Evolutionary conservation across 345 rosid genomes (phyloP).

Genomic region (Diplotaxis tenuifolia): DNA sequence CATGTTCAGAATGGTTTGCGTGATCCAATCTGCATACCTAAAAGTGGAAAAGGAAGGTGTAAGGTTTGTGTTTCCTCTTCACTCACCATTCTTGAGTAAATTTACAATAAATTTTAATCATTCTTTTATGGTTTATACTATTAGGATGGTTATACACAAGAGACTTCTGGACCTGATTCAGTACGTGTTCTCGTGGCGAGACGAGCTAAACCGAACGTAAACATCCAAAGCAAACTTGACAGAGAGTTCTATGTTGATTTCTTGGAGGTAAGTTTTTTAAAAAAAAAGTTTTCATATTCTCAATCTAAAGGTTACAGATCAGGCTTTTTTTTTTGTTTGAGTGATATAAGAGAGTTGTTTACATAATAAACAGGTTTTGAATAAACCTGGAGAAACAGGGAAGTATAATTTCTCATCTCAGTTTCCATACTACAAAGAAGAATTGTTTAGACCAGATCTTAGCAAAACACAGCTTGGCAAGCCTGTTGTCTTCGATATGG

Average conservation of each 20-base stretch:
- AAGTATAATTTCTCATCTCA: constrained; percentile 69
- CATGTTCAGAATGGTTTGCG: constrained; percentile 72
- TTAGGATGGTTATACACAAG: constrained; percentile 84
- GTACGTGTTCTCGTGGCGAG: constrained; percentile 80
- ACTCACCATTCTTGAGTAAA: neutral
- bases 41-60: constrained; percentile 73
- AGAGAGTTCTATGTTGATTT: constrained; percentile 71
- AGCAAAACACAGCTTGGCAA: constrained; percentile 53
- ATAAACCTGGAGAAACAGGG: constrained; percentile 55
- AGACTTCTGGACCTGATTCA: constrained; percentile 53
- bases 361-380: constrained; percentile 55
- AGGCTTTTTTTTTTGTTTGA: neutral
- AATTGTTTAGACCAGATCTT: constrained; percentile 54
- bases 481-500: constrained; percentile 87
- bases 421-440: constrained; percentile 71
- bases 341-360: neutral
- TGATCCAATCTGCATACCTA: constrained; percentile 61
- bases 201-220: constrained; percentile 57
- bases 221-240: constrained; percentile 50
- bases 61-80: constrained; percentile 46
- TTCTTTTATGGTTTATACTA: neutral
- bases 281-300: neutral
- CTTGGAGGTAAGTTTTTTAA: constrained; percentile 85
- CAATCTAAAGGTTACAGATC: neutral
- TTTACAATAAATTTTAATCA: neutral